phyloP scores from a whole-genome alignment of 352 stramenopile genomes.

The Blastocystis sp. region DNA sequence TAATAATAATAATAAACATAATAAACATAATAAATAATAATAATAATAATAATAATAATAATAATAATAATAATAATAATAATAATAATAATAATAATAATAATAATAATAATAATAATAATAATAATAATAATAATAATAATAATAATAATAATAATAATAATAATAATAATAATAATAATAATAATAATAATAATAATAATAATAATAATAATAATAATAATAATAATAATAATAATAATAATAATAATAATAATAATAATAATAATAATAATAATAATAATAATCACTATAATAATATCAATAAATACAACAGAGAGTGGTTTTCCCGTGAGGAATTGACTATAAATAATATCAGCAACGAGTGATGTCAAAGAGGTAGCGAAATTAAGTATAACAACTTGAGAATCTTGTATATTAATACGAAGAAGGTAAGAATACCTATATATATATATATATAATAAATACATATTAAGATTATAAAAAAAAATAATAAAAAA shows the following conservation, averaged over 20 bases:
- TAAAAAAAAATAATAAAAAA: too few species aligned
- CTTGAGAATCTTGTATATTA: slow-evolving; percentile 12
- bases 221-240: slow-evolving; percentile 32
- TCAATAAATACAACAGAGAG: slow-evolving; percentile 19
- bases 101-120: slow-evolving; percentile 11
- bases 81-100: neutral
- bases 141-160: neutral
- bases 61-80: slow-evolving; percentile 37
- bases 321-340: slow-evolving; percentile 9
- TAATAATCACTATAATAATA: slow-evolving; percentile 29
- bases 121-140: slow-evolving; percentile 27
- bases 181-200: slow-evolving; percentile 12
- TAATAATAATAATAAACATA: slow-evolving; percentile 30
- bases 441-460: too few species aligned
- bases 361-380: slow-evolving; percentile 23
- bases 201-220: neutral
- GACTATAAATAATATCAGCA: slow-evolving; percentile 20
- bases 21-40: neutral
- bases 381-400: slow-evolving; percentile 28
- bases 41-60: neutral
- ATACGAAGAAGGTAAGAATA: too few species aligned
- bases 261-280: slow-evolving; percentile 8
- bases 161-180: slow-evolving; percentile 27
- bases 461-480: too few species aligned
- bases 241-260: neutral